These are phyloP conservation scores for Auxenochlorella pyrenoidosa DNA, from an alignment of 139 green algal species.

Conservation along the genomic window DNA sequence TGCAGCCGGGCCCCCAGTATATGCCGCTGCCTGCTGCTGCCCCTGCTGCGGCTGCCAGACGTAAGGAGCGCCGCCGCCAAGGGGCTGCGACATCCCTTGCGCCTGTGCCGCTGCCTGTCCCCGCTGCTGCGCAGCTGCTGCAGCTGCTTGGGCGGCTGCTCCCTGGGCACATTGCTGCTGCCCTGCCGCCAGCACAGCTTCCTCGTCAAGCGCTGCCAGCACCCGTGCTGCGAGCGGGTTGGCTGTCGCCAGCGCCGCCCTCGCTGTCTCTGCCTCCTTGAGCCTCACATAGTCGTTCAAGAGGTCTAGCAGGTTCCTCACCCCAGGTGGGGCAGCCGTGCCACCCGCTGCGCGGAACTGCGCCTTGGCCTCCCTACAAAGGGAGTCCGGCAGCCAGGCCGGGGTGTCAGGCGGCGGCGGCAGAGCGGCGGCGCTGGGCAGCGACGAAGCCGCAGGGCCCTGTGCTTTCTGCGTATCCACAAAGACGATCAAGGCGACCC, in stretches of 20 bases:
- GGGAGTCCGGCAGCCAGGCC: no score
- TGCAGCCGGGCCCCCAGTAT: not conserved
- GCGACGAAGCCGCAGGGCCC: not conserved
- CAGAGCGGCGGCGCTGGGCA: not conserved
- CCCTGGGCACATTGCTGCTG: not conserved
- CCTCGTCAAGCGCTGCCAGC: not conserved
- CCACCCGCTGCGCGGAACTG: not conserved
- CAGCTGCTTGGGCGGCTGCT: not conserved
- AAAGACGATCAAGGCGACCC: not conserved
- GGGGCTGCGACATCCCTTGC: not conserved
- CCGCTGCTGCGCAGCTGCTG: not conserved
- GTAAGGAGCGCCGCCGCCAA: not conserved
- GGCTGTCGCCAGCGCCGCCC: conserved; percentile 1
- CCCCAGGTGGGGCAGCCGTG: not conserved
- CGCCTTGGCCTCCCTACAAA: conserved; percentile 8
- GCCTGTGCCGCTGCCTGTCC: not conserved
- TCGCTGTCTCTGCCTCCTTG: conserved; percentile 1
- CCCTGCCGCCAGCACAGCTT: not conserved
- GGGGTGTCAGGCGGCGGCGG: not conserved
- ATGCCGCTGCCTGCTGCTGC: not conserved
- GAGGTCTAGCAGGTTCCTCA: not conserved
- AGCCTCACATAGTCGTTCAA: conserved; percentile 25
- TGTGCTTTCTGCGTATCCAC: not conserved
- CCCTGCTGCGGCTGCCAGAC: not conserved
- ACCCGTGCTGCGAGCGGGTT: not conserved